A percentile compares a stretch with the other conserved stretches of the same genome.
Conservation (phyloP, 2,329 filamentous ascomycete genomes). For the Aspergillus sp. region DNA sequence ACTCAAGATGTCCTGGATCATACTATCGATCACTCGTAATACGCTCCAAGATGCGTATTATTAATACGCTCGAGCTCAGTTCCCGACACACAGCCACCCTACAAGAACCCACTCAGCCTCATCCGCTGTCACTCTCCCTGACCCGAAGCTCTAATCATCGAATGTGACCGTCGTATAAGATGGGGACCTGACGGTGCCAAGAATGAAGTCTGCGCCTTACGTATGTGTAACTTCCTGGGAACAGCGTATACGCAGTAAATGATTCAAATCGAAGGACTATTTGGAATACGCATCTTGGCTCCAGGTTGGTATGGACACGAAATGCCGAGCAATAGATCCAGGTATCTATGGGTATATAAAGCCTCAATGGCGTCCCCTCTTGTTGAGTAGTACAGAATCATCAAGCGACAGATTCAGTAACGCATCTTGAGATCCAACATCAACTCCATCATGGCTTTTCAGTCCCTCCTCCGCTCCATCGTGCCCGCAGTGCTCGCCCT, state of each 20-base stretch:
- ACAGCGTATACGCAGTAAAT: too few species aligned
- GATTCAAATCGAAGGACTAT: too few species aligned
- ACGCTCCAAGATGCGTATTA: conserved; percentile 15
- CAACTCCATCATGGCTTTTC: conserved; percentile 8
- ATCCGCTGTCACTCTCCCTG: neutral
- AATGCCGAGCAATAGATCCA: too few species aligned
- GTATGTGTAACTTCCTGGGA: too few species aligned
- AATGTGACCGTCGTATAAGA: conserved; percentile 1
- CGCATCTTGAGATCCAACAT: neutral
- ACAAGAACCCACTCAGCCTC: neutral
- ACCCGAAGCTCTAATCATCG: neutral
- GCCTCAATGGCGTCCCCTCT: neutral
- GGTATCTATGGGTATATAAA: neutral
- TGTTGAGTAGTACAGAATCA: neutral
- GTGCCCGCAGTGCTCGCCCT: conserved; percentile 6
- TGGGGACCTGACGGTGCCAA: neutral
- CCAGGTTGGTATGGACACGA: too few species aligned
- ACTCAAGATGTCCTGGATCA: neutral
- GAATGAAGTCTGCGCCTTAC: neutral
- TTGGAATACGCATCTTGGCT: too few species aligned
- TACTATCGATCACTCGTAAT: neutral
- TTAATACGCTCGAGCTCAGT: conserved; percentile 13
- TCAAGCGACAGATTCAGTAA: too few species aligned
- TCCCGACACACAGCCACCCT: neutral
- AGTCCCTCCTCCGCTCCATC: conserved; percentile 4